phyloP scores from a whole-genome alignment of 129 eudicot species.

The Flaveria trinervia region DNA sequence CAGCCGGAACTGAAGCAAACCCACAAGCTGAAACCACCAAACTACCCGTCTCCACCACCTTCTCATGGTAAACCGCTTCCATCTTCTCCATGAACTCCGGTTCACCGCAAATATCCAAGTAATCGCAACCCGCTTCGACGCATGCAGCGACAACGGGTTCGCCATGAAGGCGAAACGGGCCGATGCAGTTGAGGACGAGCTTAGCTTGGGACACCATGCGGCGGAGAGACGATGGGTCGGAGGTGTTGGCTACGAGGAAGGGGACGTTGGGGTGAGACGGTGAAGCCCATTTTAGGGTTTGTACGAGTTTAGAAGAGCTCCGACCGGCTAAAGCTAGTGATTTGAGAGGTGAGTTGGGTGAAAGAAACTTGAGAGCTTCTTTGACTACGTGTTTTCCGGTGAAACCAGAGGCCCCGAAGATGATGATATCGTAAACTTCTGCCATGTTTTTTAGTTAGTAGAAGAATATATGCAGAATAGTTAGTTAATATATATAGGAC shows the following conservation, averaged over 20 bases:
- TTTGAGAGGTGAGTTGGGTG: slow-evolving; percentile 60
- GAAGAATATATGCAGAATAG: too few species aligned
- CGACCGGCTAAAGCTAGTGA: slow-evolving; percentile 72
- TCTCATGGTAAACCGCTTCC: slow-evolving; percentile 61
- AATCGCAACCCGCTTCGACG: slow-evolving; percentile 65
- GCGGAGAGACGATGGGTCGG: slow-evolving; percentile 55
- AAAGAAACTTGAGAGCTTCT: slow-evolving; percentile 83
- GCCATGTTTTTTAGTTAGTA: neutral
- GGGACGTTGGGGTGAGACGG: slow-evolving; percentile 40
- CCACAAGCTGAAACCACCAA: slow-evolving; percentile 88
- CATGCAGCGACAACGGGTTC: slow-evolving; percentile 69
- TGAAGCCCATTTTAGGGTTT: slow-evolving; percentile 65
- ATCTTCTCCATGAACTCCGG: slow-evolving; percentile 83
- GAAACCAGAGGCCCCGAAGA: slow-evolving; percentile 93
- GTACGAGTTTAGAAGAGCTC: slow-evolving; percentile 34
- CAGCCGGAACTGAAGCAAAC: slow-evolving; percentile 85
- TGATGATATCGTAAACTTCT: slow-evolving; percentile 54
- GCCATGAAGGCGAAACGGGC: slow-evolving; percentile 64
- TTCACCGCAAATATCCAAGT: slow-evolving; percentile 68
- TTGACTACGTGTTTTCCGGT: slow-evolving; percentile 83
- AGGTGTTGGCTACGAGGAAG: slow-evolving; percentile 47
- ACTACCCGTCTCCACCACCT: slow-evolving; percentile 56
- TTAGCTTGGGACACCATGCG: slow-evolving; percentile 63
- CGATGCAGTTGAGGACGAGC: slow-evolving; percentile 68
- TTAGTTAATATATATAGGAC: too few species aligned